Evolutionary conservation across 441 rosid species (phyloP).

Genomic region (Mallotus repandus): DNA sequence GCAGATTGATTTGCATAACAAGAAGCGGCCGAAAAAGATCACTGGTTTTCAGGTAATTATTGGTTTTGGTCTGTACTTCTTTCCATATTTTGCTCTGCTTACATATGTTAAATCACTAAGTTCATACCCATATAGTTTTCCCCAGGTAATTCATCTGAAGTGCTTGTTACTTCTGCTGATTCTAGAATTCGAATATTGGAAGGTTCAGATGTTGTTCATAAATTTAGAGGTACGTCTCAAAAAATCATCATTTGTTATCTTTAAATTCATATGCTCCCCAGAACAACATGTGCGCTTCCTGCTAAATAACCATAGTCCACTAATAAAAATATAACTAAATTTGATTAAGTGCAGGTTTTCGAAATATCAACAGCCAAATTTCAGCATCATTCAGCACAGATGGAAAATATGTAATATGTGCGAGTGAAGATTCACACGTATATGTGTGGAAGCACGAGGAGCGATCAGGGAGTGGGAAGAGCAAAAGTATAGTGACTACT

Average conservation of each 20-base stretch:
- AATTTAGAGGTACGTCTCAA: slow-evolving; percentile 57
- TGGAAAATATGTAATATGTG: slow-evolving; percentile 63
- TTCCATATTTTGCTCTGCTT: neutral
- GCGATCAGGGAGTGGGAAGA: slow-evolving; percentile 42
- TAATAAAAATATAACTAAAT: neutral
- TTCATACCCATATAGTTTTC: slow-evolving; percentile 49
- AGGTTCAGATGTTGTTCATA: slow-evolving; percentile 59
- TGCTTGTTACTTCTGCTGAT: slow-evolving; percentile 86
- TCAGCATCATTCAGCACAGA: slow-evolving; percentile 76
- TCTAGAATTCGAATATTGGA: slow-evolving; percentile 73
- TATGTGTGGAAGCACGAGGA: slow-evolving; percentile 67
- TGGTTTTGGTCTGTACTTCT: neutral
- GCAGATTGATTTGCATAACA: slow-evolving; percentile 50
- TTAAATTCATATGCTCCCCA: too few relatives aligned
- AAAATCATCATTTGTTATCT: neutral
- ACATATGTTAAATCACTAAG: slow-evolving; percentile 16
- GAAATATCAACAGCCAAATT: slow-evolving; percentile 80
- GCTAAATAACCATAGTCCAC: neutral
- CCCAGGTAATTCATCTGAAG: slow-evolving; percentile 75
- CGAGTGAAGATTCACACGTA: slow-evolving; percentile 89
- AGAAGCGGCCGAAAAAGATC: slow-evolving; percentile 68
- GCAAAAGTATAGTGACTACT: slow-evolving; percentile 33
- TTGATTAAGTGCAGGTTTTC: slow-evolving; percentile 50
- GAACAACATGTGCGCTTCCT: neutral
- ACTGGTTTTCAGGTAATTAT: slow-evolving; percentile 88